Evolutionary conservation across 305 asterid species (phyloP).

Genomic region (Euphrasia arctica): DNA sequence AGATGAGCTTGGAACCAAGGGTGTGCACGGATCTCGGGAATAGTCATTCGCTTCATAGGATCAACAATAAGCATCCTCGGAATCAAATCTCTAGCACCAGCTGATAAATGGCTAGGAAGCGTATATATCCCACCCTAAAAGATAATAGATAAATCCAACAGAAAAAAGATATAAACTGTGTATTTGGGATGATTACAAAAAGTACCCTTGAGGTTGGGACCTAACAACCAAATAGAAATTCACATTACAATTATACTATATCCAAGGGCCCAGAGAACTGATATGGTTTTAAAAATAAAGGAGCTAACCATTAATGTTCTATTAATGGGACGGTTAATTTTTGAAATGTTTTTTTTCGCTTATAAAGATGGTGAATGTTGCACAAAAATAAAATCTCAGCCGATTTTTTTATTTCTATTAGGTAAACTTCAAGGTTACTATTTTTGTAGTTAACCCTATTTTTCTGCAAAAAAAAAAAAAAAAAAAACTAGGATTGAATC

Average conservation of each 20-base stretch:
- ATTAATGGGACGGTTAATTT: no score
- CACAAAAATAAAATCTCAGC: no score
- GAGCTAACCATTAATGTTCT: neutral
- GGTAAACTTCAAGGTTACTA: no score
- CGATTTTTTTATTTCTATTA: no score
- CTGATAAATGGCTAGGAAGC: no score
- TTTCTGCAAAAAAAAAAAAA: no score
- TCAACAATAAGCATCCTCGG: slow-evolving; percentile 50
- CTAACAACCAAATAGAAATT: neutral
- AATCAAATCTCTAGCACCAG: no score
- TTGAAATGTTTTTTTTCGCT: no score
- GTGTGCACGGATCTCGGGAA: slow-evolving; percentile 80
- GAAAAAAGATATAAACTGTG: neutral
- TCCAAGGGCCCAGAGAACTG: neutral
- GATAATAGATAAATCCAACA: slow-evolving; percentile 17
- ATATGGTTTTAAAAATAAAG: neutral
- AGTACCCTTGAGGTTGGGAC: neutral
- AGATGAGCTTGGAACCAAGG: slow-evolving; percentile 83
- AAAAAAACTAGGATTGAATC: no score
- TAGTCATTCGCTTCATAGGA: slow-evolving; percentile 81
- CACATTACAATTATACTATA: neutral
- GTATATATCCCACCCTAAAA: slow-evolving; percentile 32
- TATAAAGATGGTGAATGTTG: no score
- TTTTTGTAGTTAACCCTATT: no score
- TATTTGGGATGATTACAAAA: neutral